Percentiles rank a stretch among this genome's conserved stretches.
Evolutionary conservation across 306 rosid species (phyloP).

Genomic region (Lablab purpureus): DNA sequence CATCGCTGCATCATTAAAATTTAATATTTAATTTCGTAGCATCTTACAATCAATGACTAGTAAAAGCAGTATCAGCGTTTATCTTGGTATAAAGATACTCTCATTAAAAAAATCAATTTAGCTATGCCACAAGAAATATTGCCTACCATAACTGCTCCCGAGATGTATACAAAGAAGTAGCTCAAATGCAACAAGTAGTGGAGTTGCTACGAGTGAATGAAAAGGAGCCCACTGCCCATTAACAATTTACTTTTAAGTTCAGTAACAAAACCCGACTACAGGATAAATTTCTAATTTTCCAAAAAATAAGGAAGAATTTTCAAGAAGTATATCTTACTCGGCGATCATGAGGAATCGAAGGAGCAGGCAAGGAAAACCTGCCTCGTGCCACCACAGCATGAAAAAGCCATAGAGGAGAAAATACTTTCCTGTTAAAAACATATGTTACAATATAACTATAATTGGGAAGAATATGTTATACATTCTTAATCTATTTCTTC

Average conservation of each 20-base stretch:
- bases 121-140: constrained; percentile 28
- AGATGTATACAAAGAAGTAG: constrained; percentile 88
- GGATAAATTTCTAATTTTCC: constrained; percentile 25
- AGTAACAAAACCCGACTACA: constrained; percentile 30
- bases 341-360: constrained; percentile 82
- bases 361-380: constrained; percentile 96
- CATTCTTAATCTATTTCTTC: constrained; percentile 20
- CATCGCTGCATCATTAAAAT: constrained; percentile 66
- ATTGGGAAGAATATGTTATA: background rate
- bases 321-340: constrained; percentile 60
- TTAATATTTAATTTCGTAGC: constrained; percentile 12
- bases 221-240: constrained; percentile 94
- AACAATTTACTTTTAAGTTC: constrained; percentile 38
- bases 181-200: constrained; percentile 92
- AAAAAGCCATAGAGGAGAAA: constrained; percentile 81
- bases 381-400: constrained; percentile 82
- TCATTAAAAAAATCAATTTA: constrained; percentile 17
- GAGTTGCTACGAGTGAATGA: constrained; percentile 82
- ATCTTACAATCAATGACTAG: constrained; percentile 6
- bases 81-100: constrained; percentile 29
- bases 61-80: constrained; percentile 12
- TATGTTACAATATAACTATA: background rate
- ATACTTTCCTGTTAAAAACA: constrained; percentile 66
- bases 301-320: constrained; percentile 30
- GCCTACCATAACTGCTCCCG: constrained; percentile 68